Percentiles rank a stretch among this genome's conserved stretches.
phyloP scores from a whole-genome alignment of 192 early-diverging fungal genomes.

The Backusella psychrophila region DNA sequence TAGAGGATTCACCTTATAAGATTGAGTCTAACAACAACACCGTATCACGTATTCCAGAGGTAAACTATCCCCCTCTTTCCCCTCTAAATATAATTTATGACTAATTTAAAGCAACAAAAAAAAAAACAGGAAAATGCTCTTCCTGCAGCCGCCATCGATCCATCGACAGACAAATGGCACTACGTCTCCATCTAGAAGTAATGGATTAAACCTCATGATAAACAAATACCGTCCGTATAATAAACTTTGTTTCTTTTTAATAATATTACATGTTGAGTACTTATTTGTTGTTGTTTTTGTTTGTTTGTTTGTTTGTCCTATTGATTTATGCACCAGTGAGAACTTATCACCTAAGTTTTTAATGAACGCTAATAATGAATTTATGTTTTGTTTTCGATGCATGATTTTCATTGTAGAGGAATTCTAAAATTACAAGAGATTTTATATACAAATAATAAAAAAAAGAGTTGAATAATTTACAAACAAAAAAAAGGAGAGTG shows the following conservation, averaged over 20 bases:
- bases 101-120: background rate
- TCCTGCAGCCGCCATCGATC: constrained; percentile 62
- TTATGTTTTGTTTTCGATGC: no score
- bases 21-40: constrained; percentile 40
- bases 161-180: constrained; percentile 94
- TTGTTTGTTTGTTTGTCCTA: no score
- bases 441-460: no score
- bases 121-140: constrained; percentile 27
- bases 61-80: background rate
- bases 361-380: no score
- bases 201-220: background rate
- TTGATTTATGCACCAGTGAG: background rate
- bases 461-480: background rate
- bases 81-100: background rate
- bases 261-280: no score
- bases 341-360: no score
- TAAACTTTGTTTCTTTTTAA: background rate
- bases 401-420: no score
- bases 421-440: no score
- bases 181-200: constrained; percentile 56
- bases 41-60: background rate
- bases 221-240: background rate
- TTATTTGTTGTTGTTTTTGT: no score
- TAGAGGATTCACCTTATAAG: constrained; percentile 67
- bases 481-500: background rate